A percentile compares a stretch with the other conserved stretches of the same genome.
These are phyloP conservation scores for Podospora australis DNA, from an alignment of 495 filamentous ascomycete species.

Conservation along the genomic window DNA sequence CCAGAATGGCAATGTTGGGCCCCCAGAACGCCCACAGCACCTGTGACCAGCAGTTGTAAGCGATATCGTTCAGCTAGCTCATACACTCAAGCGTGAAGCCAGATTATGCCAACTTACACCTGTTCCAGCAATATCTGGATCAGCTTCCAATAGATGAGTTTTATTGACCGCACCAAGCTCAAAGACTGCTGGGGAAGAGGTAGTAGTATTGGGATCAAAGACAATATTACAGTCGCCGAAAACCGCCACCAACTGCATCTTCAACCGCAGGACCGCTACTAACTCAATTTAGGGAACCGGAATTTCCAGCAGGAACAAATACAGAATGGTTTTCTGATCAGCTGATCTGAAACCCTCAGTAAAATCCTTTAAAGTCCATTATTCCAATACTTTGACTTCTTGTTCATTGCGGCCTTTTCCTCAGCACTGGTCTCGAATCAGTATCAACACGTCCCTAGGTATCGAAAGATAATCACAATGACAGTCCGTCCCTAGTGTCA, in stretches of 20 bases:
- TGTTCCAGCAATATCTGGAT: background rate
- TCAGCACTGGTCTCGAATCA: background rate
- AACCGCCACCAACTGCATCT: background rate
- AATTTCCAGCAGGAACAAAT: background rate
- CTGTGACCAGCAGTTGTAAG: no score
- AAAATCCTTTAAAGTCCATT: background rate
- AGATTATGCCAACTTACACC: background rate
- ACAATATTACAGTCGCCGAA: background rate
- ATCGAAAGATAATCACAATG: background rate
- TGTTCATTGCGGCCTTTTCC: background rate
- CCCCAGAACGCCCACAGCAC: no score
- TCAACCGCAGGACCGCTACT: background rate
- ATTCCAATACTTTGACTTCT: background rate
- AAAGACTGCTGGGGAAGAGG: background rate
- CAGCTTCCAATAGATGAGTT: background rate
- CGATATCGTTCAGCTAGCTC: no score
- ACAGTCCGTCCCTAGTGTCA: background rate
- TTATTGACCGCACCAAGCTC: background rate
- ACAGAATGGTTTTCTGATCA: background rate
- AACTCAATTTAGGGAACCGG: background rate
- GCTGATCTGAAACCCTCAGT: background rate
- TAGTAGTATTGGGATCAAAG: background rate
- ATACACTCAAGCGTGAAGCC: background rate
- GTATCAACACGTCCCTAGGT: background rate
- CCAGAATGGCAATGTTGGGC: no score